phyloP scores from a whole-genome alignment of 1,284 basidiomycete species.

The Bjerkandera adusta region DNA sequence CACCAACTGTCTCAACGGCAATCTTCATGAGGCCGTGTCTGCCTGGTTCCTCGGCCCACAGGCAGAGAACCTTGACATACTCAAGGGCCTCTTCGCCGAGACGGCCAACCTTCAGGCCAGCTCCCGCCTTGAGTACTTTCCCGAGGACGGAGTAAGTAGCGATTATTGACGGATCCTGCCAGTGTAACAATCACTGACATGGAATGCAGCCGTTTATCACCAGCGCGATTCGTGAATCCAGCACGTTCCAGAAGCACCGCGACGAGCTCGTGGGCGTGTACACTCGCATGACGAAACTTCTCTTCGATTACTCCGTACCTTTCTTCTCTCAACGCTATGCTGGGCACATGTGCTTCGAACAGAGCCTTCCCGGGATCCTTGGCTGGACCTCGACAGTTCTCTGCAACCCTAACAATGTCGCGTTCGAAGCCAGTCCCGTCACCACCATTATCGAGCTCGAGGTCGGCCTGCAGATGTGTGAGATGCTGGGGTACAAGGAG shows the following conservation, averaged over 20 bases:
- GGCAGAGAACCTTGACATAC: conserved; percentile 25
- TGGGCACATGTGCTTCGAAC: conserved; percentile 40
- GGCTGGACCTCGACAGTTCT: conserved; percentile 38
- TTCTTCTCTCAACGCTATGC: conserved; percentile 42
- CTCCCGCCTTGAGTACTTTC: conserved; percentile 18
- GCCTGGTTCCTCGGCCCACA: conserved; percentile 31
- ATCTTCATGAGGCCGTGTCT: conserved; percentile 26
- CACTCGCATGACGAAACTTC: conserved; percentile 17
- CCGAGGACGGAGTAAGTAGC: conserved; percentile 16
- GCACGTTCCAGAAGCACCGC: conserved; percentile 17
- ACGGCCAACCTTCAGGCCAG: conserved; percentile 16
- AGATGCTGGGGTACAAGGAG: conserved; percentile 38
- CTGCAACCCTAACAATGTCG: conserved; percentile 45
- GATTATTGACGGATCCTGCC: background rate
- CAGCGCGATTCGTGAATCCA: conserved; percentile 15
- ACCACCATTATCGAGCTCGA: conserved; percentile 39
- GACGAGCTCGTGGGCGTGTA: conserved; percentile 16
- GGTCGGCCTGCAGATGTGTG: conserved; percentile 41
- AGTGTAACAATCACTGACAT: background rate
- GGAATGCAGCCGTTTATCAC: conserved; percentile 21
- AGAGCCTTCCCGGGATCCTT: conserved; percentile 36
- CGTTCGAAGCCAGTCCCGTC: conserved; percentile 39
- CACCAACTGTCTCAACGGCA: conserved; percentile 5
- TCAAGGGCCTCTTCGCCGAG: conserved; percentile 18
- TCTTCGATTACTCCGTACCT: conserved; percentile 33